Evolutionary conservation across 805 yeast genomes (phyloP), one percentile per base, ranked within the genome.

Genomic region (Candida michaelii): DNA sequence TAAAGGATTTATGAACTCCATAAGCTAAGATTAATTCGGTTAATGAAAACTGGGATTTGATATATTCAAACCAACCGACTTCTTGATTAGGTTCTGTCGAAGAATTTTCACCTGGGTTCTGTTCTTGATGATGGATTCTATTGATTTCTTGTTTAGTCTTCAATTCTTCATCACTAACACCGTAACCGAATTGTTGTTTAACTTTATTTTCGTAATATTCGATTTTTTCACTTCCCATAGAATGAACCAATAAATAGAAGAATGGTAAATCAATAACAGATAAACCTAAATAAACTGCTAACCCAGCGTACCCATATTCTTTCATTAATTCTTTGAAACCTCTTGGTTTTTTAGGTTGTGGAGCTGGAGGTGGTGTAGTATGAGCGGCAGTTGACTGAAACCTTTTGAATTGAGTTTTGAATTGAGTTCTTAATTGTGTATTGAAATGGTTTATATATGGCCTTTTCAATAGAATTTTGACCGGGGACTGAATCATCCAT

Each of bases 21-120:
- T 93, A 93, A 0, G 98, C 98, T 40, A 93, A 76, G 10, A 86
- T 82, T 52, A 89, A 80, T 62, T 91, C 97, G 0, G 97, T 85
- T 74, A 87, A 70, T 59, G 57, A 89, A 59, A 43, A 70, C 52
- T 66, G 71, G 18, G 66, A 51, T 23, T 59, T 47, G 27, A 66
- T 19, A 27, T 37, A 43, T n/a, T 31, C 39, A 21, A 47, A 39
- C 29, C 33, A 40, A 18, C 32, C 23, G 2, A 24, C 9, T 4
- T 42, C 43, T 39, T 39, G 11, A 6, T 12, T 25, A 5, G 17
- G 29, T 6, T 35, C 53, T 1, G 17, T 15, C 5, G 40, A 40
- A n/a, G n/a, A n/a, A 15, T 53, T 56, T 14, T 58, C 55, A 18
- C 47, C 43, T 15, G 56, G 59, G 8, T 50, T 35, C 13, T 53